These are phyloP conservation scores for Fusarium sp. DNA, from an alignment of 2,329 filamentous ascomycete species.

Conservation along the genomic window DNA sequence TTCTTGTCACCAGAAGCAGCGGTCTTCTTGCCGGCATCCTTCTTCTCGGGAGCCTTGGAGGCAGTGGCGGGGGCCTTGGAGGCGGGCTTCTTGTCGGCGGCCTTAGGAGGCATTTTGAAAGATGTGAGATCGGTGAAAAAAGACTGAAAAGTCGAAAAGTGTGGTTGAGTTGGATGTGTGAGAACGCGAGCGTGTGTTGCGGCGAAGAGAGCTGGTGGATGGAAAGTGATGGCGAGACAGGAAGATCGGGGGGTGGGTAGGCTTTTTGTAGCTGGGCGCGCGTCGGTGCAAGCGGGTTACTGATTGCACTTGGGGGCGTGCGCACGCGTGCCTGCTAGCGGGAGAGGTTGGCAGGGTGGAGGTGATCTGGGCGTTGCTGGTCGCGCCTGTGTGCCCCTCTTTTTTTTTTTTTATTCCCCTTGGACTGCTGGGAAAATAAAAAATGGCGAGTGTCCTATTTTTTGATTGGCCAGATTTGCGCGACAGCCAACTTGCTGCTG, in stretches of 20 bases:
- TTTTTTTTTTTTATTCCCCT: slow-evolving; percentile 17
- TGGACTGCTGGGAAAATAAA: slow-evolving; percentile 26
- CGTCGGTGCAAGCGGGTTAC: slow-evolving; percentile 63
- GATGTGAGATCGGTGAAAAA: slow-evolving; percentile 22
- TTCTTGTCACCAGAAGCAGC: slow-evolving; percentile 98
- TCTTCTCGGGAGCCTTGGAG: slow-evolving; percentile 86
- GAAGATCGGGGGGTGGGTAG: slow-evolving; percentile 64
- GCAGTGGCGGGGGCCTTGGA: slow-evolving; percentile 90
- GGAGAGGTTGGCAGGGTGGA: slow-evolving; percentile 19
- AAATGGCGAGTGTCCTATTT: slow-evolving; percentile 36
- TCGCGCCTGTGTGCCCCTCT: slow-evolving; percentile 33
- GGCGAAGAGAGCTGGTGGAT: slow-evolving; percentile 52
- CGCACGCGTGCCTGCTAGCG: slow-evolving; percentile 36
- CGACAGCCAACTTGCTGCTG: background rate
- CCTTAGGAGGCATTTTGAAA: slow-evolving; percentile 90
- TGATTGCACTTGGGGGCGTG: slow-evolving; percentile 60
- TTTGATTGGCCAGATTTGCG: slow-evolving; percentile 29
- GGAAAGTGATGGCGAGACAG: slow-evolving; percentile 59
- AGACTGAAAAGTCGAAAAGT: slow-evolving; percentile 18
- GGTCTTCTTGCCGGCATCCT: slow-evolving; percentile 99
- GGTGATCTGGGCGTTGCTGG: slow-evolving; percentile 36
- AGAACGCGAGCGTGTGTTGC: slow-evolving; percentile 30
- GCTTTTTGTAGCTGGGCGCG: slow-evolving; percentile 73
- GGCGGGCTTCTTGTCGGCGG: slow-evolving; percentile 98
- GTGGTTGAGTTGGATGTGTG: slow-evolving; percentile 29